Percentiles rank a stretch among this genome's conserved stretches.
phyloP scores from a whole-genome alignment of 108 stramenopile genomes.

The Cyclotella atomus region DNA sequence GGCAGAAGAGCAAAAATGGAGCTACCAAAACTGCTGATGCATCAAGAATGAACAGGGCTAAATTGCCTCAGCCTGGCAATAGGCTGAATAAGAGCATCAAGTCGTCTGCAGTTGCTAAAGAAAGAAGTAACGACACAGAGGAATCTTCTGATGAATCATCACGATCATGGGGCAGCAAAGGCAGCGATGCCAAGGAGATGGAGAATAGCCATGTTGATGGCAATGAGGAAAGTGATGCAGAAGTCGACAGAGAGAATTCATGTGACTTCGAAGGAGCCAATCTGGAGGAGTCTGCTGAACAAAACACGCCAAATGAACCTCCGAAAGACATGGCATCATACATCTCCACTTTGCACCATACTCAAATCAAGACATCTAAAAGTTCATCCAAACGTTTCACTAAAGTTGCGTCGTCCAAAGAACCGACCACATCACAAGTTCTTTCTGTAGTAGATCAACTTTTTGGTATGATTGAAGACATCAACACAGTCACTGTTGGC shows the following conservation, averaged over 20 bases:
- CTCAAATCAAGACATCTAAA: not conserved
- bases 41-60: too few relatives aligned
- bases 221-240: not conserved
- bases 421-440: constrained; percentile 27
- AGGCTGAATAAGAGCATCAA: too few relatives aligned
- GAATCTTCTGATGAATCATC: too few relatives aligned
- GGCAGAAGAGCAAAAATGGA: not conserved
- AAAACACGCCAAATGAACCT: not conserved
- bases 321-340: not conserved
- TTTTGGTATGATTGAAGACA: constrained; percentile 38
- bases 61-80: too few relatives aligned
- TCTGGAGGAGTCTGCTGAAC: constrained; percentile 1
- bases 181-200: not conserved
- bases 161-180: too few relatives aligned
- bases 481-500: constrained; percentile 45
- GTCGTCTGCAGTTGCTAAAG: too few relatives aligned
- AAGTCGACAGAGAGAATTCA: not conserved
- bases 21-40: not conserved
- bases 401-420: not conserved
- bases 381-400: not conserved
- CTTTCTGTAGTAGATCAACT: constrained; percentile 36
- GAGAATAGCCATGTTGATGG: not conserved
- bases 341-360: not conserved
- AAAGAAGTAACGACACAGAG: too few relatives aligned
- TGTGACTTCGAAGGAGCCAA: not conserved